Evolutionary conservation across 768 basidiomycete genomes (phyloP).

Genomic region (Tulasnella sp.): DNA sequence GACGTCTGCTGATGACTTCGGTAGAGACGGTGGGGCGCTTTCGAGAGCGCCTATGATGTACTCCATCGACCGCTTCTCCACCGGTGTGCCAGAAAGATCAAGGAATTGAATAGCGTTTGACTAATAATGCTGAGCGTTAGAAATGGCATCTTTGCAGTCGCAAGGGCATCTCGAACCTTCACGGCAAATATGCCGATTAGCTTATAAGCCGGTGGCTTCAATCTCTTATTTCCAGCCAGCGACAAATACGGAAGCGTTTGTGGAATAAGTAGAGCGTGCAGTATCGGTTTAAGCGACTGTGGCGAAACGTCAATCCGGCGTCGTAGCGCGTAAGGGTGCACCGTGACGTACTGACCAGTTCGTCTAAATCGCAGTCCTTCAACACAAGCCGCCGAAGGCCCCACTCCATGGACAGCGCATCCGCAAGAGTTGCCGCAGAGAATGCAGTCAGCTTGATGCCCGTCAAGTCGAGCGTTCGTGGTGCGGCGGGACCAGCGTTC

Average conservation of each 20-base stretch:
- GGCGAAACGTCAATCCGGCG: not conserved
- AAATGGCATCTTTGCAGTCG: not conserved
- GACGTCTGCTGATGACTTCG: constrained; percentile 10
- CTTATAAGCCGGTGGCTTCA: constrained; percentile 73
- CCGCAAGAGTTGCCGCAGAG: constrained; percentile 76
- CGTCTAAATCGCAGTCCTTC: constrained; percentile 83
- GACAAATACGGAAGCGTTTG: constrained; percentile 76
- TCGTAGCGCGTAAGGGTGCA: not conserved
- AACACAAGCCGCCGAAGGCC: constrained; percentile 81
- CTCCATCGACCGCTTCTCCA: constrained; percentile 84
- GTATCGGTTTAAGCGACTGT: constrained; percentile 79
- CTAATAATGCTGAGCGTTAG: constrained; percentile 40
- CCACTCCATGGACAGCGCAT: constrained; percentile 91
- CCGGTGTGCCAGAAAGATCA: constrained; percentile 78
- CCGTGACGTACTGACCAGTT: constrained; percentile 52
- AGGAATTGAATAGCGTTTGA: constrained; percentile 77
- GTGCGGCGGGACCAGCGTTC: constrained; percentile 53
- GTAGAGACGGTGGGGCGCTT: constrained; percentile 33
- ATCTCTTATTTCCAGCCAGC: constrained; percentile 77
- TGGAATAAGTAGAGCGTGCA: constrained; percentile 86
- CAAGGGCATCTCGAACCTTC: constrained; percentile 50
- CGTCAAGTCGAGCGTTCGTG: constrained; percentile 75
- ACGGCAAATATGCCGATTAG: constrained; percentile 72
- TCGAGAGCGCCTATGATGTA: constrained; percentile 69
- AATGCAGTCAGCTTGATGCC: constrained; percentile 68